Evolutionary conservation across 164 flowering plant genomes (phyloP).

Genomic region (Vitis amurensis): DNA sequence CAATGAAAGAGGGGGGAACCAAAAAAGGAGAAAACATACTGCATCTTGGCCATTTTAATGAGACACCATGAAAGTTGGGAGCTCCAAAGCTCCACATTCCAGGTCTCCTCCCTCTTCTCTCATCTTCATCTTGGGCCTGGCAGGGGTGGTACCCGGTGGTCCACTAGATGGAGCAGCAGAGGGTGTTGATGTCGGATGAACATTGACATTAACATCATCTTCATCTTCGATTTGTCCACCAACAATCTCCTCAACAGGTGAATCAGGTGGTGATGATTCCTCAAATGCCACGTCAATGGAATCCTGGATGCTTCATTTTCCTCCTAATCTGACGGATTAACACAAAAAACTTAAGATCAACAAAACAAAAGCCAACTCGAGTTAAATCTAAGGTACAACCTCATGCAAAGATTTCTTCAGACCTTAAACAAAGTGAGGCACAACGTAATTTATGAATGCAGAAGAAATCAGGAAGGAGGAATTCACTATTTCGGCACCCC

Average conservation of each 20-base stretch:
- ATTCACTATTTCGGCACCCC: no score
- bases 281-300: slow-evolving; percentile 65
- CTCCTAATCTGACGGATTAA: no score
- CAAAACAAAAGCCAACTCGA: no score
- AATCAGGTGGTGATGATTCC: slow-evolving; percentile 58
- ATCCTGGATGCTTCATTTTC: slow-evolving; percentile 55
- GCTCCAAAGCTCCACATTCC: slow-evolving; percentile 62
- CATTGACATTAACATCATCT: not conserved
- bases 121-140: slow-evolving; percentile 80
- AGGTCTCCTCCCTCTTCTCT: no score
- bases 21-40: slow-evolving; percentile 29
- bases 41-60: slow-evolving; percentile 78
- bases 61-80: no score
- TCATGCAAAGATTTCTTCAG: no score
- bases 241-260: slow-evolving; percentile 32
- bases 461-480: no score
- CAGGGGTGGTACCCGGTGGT: slow-evolving; percentile 8
- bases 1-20: not conserved
- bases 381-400: no score
- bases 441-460: no score
- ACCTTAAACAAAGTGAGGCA: no score
- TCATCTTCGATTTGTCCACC: slow-evolving; percentile 23
- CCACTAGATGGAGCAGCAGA: slow-evolving; percentile 13
- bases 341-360: no score
- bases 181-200: slow-evolving; percentile 21